These are phyloP conservation scores for Candida alai DNA, from an alignment of 805 yeast species.

Conservation along the genomic window DNA sequence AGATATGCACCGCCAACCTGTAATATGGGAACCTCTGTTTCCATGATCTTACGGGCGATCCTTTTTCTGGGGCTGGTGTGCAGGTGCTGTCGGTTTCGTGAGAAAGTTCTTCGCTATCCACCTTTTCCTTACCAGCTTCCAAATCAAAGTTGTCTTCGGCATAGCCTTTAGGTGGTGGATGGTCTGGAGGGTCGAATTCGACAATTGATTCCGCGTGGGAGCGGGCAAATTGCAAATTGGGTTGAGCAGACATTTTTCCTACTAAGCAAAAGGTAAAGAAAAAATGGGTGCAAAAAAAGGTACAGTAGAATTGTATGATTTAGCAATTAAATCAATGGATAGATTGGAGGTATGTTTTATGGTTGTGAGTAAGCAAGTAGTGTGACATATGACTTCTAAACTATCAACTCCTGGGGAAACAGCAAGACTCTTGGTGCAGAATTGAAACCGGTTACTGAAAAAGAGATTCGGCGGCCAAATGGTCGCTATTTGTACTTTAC, in stretches of 20 bases:
- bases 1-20: conserved; percentile 16
- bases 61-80: conserved; percentile 1
- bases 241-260: background rate
- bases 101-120: background rate
- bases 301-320: background rate
- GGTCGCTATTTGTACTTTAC: too few species aligned
- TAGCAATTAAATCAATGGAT: conserved; percentile 4
- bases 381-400: conserved; percentile 5
- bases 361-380: conserved; percentile 7
- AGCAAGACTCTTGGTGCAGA: too few species aligned
- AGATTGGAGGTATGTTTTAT: conserved; percentile 10
- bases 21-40: conserved; percentile 15
- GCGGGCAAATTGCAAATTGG: background rate
- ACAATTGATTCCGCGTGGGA: too few species aligned
- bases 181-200: too few species aligned
- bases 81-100: conserved; percentile 3
- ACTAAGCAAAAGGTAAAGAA: background rate
- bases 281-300: background rate
- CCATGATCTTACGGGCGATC: conserved; percentile 7
- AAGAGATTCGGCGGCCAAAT: too few species aligned
- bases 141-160: conserved; percentile 5
- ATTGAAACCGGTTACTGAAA: too few species aligned
- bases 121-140: conserved; percentile 7
- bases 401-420: too few species aligned
- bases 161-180: background rate